Conservation (phyloP, 148 eudicot genomes). For the Vaccinium myrtillus region DNA sequence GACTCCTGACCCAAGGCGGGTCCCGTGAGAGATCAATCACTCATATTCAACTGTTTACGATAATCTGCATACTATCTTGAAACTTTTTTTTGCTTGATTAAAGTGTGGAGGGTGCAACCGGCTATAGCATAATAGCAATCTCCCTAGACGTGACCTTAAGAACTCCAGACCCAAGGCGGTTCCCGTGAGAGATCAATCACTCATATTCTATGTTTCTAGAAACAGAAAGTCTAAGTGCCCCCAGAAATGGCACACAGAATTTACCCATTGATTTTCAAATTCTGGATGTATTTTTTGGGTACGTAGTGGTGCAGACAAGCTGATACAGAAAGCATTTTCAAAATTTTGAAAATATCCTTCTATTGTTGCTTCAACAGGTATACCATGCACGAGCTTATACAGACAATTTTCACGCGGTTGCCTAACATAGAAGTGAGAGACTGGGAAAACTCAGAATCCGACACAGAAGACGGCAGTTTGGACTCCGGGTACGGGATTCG, state of each 20-base stretch:
- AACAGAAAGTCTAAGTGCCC: no score
- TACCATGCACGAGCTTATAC: slow-evolving; percentile 80
- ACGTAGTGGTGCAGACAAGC: no score
- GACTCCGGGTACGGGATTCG: slow-evolving; percentile 58
- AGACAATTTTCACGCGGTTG: slow-evolving; percentile 54
- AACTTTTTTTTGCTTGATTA: not conserved
- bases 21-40: not conserved
- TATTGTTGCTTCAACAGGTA: slow-evolving; percentile 12
- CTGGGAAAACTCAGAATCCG: slow-evolving; percentile 62
- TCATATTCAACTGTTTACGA: not conserved
- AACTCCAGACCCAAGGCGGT: not conserved
- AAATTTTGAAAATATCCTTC: not conserved
- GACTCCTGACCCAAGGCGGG: not conserved
- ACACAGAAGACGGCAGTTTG: slow-evolving; percentile 47
- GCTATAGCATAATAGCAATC: not conserved
- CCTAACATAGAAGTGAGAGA: slow-evolving; percentile 59
- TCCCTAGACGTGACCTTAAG: not conserved
- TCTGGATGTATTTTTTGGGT: no score
- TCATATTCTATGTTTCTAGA: not conserved
- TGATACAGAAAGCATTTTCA: not conserved
- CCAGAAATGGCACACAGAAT: no score
- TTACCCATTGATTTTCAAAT: no score
- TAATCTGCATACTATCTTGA: not conserved
- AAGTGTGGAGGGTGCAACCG: not conserved
- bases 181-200: not conserved